phyloP scores from a whole-genome alignment of 495 filamentous ascomycete genomes.

The Lasiosphaeria hispida region DNA sequence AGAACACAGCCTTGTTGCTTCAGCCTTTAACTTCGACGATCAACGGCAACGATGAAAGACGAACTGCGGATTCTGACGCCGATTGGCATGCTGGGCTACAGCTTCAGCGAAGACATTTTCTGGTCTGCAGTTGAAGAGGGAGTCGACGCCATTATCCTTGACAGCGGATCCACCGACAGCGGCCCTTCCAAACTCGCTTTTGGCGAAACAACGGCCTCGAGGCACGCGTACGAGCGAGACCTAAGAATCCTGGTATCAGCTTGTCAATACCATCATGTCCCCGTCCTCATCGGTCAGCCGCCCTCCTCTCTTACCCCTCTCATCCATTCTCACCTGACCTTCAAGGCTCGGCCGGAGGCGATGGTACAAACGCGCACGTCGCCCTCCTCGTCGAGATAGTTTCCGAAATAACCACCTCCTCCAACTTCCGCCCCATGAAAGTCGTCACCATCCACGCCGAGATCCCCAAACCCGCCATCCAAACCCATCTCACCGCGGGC shows the following conservation, averaged over 20 bases:
- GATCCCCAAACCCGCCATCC: constrained; percentile 33
- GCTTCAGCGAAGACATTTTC: constrained; percentile 36
- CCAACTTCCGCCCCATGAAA: constrained; percentile 38
- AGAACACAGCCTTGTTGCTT: too few relatives aligned
- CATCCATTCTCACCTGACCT: too few relatives aligned
- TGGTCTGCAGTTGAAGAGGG: constrained; percentile 26
- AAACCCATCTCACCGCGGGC: constrained; percentile 24
- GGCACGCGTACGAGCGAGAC: constrained; percentile 41
- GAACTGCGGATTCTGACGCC: constrained; percentile 43
- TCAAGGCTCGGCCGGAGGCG: constrained; percentile 48
- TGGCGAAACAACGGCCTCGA: constrained; percentile 32
- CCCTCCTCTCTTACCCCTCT: too few relatives aligned
- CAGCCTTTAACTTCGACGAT: too few relatives aligned
- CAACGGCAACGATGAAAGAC: too few relatives aligned
- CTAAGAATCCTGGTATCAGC: constrained; percentile 37
- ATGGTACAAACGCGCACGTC: constrained; percentile 47
- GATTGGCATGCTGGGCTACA: constrained; percentile 50
- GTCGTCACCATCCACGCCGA: constrained; percentile 40
- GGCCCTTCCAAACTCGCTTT: constrained; percentile 47
- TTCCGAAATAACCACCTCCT: constrained; percentile 26
- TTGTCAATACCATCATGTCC: constrained; percentile 29
- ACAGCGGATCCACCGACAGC: constrained; percentile 49
- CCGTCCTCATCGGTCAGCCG: constrained; percentile 40
- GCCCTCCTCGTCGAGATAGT: constrained; percentile 40
- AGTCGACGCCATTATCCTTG: constrained; percentile 46